A percentile compares a stretch with the other conserved stretches of the same genome.
Conservation (phyloP, 2,329 filamentous ascomycete species). For the Pseudogymnoascus sp. region DNA sequence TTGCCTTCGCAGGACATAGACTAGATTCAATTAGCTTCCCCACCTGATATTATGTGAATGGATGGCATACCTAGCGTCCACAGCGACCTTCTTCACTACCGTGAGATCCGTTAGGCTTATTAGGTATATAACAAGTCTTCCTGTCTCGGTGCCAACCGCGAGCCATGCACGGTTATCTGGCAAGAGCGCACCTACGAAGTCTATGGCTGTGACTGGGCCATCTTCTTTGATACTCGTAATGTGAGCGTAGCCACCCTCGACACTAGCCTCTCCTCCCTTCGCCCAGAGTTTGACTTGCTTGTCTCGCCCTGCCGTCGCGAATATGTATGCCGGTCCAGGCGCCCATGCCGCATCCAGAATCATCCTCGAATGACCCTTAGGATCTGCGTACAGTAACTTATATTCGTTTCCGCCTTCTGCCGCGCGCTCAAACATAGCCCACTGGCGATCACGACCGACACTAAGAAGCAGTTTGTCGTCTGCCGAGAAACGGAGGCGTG, state of each 20-base stretch:
- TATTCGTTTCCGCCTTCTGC: constrained; percentile 39
- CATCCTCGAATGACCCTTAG: constrained; percentile 87
- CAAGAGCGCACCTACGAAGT: constrained; percentile 45
- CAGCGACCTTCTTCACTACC: constrained; percentile 17
- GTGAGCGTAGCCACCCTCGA: constrained; percentile 23
- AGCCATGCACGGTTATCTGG: constrained; percentile 33
- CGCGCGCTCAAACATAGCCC: constrained; percentile 66
- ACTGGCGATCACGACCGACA: constrained; percentile 85
- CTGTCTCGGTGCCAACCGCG: constrained; percentile 50
- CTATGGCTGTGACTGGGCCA: constrained; percentile 62
- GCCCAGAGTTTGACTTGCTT: constrained; percentile 72
- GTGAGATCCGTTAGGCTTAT: constrained; percentile 25
- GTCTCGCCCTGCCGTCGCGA: constrained; percentile 85
- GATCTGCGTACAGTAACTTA: constrained; percentile 54
- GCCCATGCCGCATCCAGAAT: constrained; percentile 85
- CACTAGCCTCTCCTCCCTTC: constrained; percentile 14
- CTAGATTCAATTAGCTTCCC: constrained; percentile 26
- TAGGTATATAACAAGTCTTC: constrained; percentile 23
- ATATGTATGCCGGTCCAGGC: constrained; percentile 42
- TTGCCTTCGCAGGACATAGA: constrained; percentile 33
- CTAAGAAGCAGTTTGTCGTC: constrained; percentile 73
- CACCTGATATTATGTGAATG: not conserved
- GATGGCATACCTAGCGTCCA: constrained; percentile 20
- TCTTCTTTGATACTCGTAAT: constrained; percentile 44
- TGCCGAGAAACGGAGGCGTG: constrained; percentile 68